Conservation (phyloP, 2,329 filamentous ascomycete species). For the Ramularia collo-cygni region DNA sequence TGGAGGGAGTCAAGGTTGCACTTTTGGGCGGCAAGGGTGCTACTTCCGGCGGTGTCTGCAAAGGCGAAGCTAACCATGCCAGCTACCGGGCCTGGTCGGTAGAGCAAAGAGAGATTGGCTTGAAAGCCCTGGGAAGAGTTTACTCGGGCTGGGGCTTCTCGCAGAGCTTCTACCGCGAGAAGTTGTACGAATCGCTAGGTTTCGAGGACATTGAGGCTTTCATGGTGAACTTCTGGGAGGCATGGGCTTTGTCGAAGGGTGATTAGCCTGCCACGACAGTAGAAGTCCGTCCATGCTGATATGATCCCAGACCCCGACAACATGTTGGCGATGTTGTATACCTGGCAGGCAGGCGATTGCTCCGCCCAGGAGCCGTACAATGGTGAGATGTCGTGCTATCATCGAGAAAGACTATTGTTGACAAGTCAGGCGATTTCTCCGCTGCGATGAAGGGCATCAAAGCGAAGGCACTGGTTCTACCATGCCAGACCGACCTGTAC, state of each 20-base stretch:
- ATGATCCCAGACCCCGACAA: slow-evolving; percentile 59
- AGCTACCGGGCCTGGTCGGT: slow-evolving; percentile 28
- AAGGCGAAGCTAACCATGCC: slow-evolving; percentile 38
- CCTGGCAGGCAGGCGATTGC: slow-evolving; percentile 69
- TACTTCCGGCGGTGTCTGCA: slow-evolving; percentile 45
- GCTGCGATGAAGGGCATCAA: slow-evolving; percentile 61
- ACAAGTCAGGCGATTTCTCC: slow-evolving; percentile 24
- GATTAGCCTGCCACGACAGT: background rate
- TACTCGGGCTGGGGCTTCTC: slow-evolving; percentile 80
- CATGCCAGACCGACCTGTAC: slow-evolving; percentile 68
- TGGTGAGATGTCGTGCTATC: slow-evolving; percentile 22
- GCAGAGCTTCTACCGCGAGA: slow-evolving; percentile 69
- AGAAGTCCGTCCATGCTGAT: slow-evolving; percentile 5
- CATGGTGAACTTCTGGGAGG: slow-evolving; percentile 68
- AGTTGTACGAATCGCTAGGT: slow-evolving; percentile 60
- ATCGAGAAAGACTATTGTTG: slow-evolving; percentile 20
- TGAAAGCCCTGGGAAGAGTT: slow-evolving; percentile 60
- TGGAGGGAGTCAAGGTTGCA: slow-evolving; percentile 57
- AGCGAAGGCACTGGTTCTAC: slow-evolving; percentile 64
- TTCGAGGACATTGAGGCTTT: slow-evolving; percentile 67
- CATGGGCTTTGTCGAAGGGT: slow-evolving; percentile 63
- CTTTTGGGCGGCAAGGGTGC: slow-evolving; percentile 53
- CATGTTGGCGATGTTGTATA: slow-evolving; percentile 65
- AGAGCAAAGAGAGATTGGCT: slow-evolving; percentile 47
- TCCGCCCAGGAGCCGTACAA: slow-evolving; percentile 63